phyloP scores from a whole-genome alignment of 305 asterid species.

The Withania somnifera region DNA sequence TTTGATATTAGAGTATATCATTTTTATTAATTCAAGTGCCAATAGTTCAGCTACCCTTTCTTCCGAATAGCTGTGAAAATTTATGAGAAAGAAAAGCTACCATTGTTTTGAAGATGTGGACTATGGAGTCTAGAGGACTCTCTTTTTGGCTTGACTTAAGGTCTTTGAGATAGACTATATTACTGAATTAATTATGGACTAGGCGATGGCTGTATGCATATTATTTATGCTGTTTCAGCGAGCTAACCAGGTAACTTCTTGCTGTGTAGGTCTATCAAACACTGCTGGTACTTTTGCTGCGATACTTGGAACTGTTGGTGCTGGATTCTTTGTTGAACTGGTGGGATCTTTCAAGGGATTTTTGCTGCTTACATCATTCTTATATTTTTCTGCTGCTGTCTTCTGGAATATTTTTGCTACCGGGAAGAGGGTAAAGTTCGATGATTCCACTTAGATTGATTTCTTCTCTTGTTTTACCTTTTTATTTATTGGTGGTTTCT shows the following conservation, averaged over 20 bases:
- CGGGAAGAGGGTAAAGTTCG: constrained; percentile 76
- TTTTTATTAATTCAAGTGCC: neutral
- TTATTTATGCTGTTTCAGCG: neutral
- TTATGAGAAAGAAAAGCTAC: neutral
- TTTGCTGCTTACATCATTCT: constrained; percentile 64
- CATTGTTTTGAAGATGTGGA: neutral
- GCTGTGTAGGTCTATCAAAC: constrained; percentile 58
- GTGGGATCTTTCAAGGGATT: constrained; percentile 86
- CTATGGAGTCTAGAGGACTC: neutral
- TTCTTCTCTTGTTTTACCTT: neutral
- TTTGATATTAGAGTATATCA: neutral
- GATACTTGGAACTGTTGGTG: constrained; percentile 84
- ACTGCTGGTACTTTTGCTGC: constrained; percentile 90
- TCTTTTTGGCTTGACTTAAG: neutral
- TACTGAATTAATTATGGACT: neutral
- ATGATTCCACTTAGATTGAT: constrained; percentile 27
- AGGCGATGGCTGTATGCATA: neutral
- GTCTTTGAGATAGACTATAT: neutral
- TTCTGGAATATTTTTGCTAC: constrained; percentile 67
- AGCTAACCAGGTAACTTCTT: neutral
- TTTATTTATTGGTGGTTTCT: neutral
- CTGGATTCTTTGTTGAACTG: constrained; percentile 81
- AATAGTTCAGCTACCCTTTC: neutral
- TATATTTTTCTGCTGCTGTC: constrained; percentile 61
- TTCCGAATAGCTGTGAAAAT: neutral